Conservation (phyloP, 306 rosid genomes). For the Dalbergia cochinchinensis region DNA sequence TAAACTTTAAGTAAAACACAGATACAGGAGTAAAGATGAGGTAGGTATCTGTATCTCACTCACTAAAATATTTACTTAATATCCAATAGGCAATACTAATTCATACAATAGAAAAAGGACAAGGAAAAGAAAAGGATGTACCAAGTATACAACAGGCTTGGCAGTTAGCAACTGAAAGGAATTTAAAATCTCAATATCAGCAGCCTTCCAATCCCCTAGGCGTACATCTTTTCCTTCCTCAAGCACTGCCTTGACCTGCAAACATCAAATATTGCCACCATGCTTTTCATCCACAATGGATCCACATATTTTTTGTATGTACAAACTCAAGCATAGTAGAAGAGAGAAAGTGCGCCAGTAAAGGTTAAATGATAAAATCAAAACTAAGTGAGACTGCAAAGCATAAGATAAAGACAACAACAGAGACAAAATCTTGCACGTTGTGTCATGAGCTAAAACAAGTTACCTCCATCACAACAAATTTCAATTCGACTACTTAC, state of each 20-base stretch:
- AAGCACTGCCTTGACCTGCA: slow-evolving; percentile 81
- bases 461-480: slow-evolving; percentile 8
- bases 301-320: slow-evolving; percentile 2
- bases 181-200: slow-evolving; percentile 89
- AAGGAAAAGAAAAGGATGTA: slow-evolving; percentile 41
- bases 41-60: neutral
- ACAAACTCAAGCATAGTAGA: slow-evolving; percentile 16
- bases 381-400: neutral
- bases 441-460: slow-evolving; percentile 13
- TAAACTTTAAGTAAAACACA: neutral
- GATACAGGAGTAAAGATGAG: neutral
- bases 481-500: slow-evolving; percentile 7
- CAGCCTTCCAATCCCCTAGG: slow-evolving; percentile 96
- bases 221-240: slow-evolving; percentile 94
- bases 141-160: slow-evolving; percentile 96
- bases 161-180: slow-evolving; percentile 96
- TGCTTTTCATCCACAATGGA: slow-evolving; percentile 19
- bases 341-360: neutral
- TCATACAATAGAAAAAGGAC: neutral
- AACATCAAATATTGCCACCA: slow-evolving; percentile 41
- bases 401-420: slow-evolving; percentile 25
- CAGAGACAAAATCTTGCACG: neutral
- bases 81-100: slow-evolving; percentile 9
- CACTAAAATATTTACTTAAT: neutral
- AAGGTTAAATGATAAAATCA: slow-evolving; percentile 18